Base-by-base conservation (phyloP, 1,139 yeast species). In the Hanseniaspora sp. region DNA sequence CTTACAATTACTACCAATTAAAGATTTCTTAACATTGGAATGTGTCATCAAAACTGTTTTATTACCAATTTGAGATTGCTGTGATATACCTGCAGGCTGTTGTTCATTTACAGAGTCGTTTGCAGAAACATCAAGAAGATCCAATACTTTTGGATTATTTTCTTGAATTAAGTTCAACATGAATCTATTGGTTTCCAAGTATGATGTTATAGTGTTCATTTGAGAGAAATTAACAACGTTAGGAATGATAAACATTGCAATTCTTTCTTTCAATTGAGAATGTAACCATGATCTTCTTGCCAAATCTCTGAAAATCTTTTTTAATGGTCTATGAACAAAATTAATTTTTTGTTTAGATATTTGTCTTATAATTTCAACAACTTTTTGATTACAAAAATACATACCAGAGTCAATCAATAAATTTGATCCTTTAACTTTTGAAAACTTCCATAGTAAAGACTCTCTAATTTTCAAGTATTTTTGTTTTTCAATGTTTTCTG, bases 281-380 rank as follows among this genome's bases (percentile, higher is more conserved):
- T 88, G 96, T 62, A 77, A 78, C 98, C 98, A 92, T 3, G 96
- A 83, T 61, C 95, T 78, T 67, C 97, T 78, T 3, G 95, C 94
- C 58, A 92, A 69, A 64, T 88, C 96, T 62, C 97, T 79, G 35
- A 87, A 77, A 35, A 90, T 74, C 65, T 86, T 86, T 37, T 79
- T 76, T 55, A 85, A 70, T 7, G 88, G 74, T 60, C 82, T 65
- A 43, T 63, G 62, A 13, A 40, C 42, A 45, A 53, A 52, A 39
- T 56, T 41, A 52, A n/a, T 49, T 42, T 69, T 37, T 7, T 34
- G 9, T 7, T 45, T 38, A 23, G 42, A 23, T n/a, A 54, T 38
- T 5, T 44, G 33, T 15, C 44, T 48, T 6, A 79, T 62, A 13
- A 78, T 65, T 5, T 70, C 65, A 47, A 79, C 69, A 11, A 85